Evolutionary conservation across 768 basidiomycete genomes (phyloP).

Genomic region (Leccinum boreale): DNA sequence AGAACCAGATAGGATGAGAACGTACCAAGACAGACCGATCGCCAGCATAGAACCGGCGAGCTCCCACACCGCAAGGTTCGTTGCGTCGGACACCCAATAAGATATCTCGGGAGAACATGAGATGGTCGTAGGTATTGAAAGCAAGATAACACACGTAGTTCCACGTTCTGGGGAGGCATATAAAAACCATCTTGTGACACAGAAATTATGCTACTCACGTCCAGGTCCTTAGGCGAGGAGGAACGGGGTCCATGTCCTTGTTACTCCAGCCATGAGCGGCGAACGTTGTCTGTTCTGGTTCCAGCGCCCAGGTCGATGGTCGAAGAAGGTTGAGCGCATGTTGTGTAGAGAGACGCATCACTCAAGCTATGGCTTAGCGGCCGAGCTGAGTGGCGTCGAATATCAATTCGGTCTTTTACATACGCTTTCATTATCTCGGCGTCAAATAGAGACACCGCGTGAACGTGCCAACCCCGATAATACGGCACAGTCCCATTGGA

Average conservation of each 20-base stretch:
- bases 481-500: background rate
- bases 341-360: conserved; percentile 9
- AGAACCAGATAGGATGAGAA: background rate
- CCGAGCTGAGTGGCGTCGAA: background rate
- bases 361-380: background rate
- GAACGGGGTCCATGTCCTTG: conserved; percentile 76
- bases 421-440: conserved; percentile 3
- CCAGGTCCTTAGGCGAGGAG: conserved; percentile 60
- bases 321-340: conserved; percentile 7
- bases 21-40: conserved; percentile 65
- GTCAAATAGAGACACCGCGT: background rate
- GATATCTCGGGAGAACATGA: conserved; percentile 21
- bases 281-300: conserved; percentile 41
- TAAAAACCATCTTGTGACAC: background rate
- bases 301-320: conserved; percentile 20
- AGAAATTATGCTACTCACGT: conserved; percentile 21
- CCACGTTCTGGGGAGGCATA: conserved; percentile 36
- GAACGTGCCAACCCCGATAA: background rate
- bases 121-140: conserved; percentile 20
- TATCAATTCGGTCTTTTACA: conserved; percentile 6
- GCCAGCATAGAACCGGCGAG: conserved; percentile 74
- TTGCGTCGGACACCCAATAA: conserved; percentile 28
- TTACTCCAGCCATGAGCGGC: conserved; percentile 67
- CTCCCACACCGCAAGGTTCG: conserved; percentile 42
- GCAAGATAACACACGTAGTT: conserved; percentile 61